A percentile compares a stretch with the other conserved stretches of the same genome.
These are phyloP conservation scores for Xylaria digitata DNA, from an alignment of 2,329 filamentous ascomycete species.

Conservation along the genomic window DNA sequence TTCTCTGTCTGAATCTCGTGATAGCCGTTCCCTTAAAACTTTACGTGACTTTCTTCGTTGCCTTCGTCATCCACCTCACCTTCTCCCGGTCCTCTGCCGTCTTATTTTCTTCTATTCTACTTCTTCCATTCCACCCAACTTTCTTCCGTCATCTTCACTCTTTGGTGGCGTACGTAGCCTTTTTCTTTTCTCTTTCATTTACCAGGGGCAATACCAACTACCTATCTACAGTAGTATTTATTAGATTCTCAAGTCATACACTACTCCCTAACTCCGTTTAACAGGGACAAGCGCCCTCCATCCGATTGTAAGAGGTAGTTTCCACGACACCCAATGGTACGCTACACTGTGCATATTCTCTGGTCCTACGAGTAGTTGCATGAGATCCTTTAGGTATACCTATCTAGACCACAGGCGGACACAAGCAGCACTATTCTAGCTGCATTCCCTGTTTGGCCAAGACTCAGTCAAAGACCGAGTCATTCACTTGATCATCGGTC, in stretches of 20 bases:
- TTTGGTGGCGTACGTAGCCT: neutral
- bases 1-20: conserved; percentile 33
- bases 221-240: neutral
- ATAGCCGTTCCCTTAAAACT: conserved; percentile 24
- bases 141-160: conserved; percentile 16
- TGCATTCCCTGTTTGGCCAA: conserved; percentile 23
- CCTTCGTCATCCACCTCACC: conserved; percentile 38
- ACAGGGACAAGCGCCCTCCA: conserved; percentile 20
- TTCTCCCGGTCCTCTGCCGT: conserved; percentile 12
- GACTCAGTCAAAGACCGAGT: conserved; percentile 43
- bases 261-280: conserved; percentile 18
- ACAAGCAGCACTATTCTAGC: conserved; percentile 22
- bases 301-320: neutral
- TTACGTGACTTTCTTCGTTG: conserved; percentile 43
- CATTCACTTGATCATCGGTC: conserved; percentile 51
- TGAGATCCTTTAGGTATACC: neutral
- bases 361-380: conserved; percentile 8
- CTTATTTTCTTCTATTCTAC: neutral
- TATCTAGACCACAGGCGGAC: neutral
- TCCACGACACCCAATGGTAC: conserved; percentile 4
- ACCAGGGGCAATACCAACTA: conserved; percentile 7
- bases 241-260: conserved; percentile 8
- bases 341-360: conserved; percentile 24
- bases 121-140: conserved; percentile 21
- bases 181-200: neutral